Conservation (phyloP, 1,139 yeast species). For the Pichia terricola region DNA sequence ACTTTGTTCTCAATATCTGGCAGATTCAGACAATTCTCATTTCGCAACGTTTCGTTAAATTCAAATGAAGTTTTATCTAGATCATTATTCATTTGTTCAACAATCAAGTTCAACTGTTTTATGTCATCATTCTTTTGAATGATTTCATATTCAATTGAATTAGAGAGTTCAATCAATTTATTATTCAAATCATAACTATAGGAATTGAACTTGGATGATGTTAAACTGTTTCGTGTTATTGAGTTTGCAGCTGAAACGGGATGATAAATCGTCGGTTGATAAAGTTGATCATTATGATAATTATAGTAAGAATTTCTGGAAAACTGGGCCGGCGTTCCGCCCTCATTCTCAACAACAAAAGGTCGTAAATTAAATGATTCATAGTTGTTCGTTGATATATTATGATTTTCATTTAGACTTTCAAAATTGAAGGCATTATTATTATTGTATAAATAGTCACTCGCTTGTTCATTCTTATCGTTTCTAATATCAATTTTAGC, state of each 20-base stretch:
- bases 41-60: background rate
- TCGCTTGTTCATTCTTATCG: slow-evolving; percentile 62
- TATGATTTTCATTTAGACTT: slow-evolving; percentile 9
- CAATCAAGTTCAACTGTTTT: slow-evolving; percentile 20
- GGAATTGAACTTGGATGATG: background rate
- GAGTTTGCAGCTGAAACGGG: background rate
- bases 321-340: no score
- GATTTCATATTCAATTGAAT: slow-evolving; percentile 43
- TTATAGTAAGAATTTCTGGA: slow-evolving; percentile 1
- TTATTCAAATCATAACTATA: slow-evolving; percentile 18
- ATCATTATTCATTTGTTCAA: slow-evolving; percentile 16
- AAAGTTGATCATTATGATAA: no score
- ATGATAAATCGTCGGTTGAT: background rate
- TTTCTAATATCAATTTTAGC: slow-evolving; percentile 67
- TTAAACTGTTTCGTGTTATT: background rate
- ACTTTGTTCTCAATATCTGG: slow-evolving; percentile 6
- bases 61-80: slow-evolving; percentile 1
- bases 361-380: slow-evolving; percentile 11
- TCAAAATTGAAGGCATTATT: slow-evolving; percentile 27
- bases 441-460: slow-evolving; percentile 44
- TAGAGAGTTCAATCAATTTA: slow-evolving; percentile 43
- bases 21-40: no score
- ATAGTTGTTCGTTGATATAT: background rate
- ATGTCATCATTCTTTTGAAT: slow-evolving; percentile 37
- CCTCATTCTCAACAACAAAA: slow-evolving; percentile 1